These are phyloP conservation scores for Nicotiana obtusifolia DNA, from an alignment of 257 asterid genomes.

Conservation along the genomic window DNA sequence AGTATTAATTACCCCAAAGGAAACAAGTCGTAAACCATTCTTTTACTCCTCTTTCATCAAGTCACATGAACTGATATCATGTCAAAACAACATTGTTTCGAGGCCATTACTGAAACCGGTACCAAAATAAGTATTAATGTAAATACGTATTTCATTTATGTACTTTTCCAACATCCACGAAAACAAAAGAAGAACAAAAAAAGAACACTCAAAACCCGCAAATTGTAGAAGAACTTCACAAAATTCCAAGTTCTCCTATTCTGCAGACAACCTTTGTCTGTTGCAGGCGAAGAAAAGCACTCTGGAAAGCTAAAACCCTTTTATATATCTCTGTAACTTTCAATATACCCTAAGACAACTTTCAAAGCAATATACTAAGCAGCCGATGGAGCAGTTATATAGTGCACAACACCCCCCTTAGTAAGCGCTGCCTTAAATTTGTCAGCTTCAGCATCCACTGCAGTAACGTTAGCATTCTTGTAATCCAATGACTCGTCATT, in stretches of 20 bases:
- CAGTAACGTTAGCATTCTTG: not conserved
- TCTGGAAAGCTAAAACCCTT: not conserved
- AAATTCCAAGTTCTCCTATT: not conserved
- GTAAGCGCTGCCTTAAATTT: not conserved
- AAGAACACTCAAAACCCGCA: not conserved
- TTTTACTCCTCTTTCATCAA: not conserved
- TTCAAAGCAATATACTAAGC: constrained; percentile 1
- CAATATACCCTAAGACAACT: not conserved
- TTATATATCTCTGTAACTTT: not conserved
- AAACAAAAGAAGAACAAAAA: not conserved
- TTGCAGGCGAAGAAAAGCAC: not conserved
- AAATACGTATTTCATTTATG: not conserved
- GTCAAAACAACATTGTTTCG: not conserved
- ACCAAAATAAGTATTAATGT: not conserved
- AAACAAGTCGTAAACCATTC: not conserved
- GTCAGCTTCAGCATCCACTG: not conserved
- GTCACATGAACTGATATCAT: not conserved
- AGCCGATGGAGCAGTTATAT: constrained; percentile 13
- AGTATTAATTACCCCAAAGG: not conserved
- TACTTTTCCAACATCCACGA: not conserved
- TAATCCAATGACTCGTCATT: not conserved
- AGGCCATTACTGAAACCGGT: not conserved
- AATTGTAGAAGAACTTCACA: not conserved
- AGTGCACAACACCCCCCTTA: not conserved
- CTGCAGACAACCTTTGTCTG: not conserved